These are phyloP conservation scores for Pugionium cornutum DNA, from an alignment of 345 rosid genomes.

Conservation along the genomic window DNA sequence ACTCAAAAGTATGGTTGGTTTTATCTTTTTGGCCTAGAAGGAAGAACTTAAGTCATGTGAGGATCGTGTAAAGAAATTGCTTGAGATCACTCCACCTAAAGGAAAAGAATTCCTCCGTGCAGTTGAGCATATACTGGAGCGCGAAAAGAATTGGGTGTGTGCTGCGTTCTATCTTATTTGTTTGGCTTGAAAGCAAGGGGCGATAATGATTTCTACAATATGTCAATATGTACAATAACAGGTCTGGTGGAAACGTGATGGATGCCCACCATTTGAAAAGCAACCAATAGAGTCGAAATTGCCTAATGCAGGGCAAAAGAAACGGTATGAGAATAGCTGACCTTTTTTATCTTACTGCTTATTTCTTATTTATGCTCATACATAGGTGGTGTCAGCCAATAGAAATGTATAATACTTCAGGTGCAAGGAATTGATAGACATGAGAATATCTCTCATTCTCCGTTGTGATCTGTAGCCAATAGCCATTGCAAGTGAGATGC, in stretches of 20 bases:
- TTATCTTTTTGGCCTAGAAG: slow-evolving; percentile 52
- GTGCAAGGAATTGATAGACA: slow-evolving; percentile 6
- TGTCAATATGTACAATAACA: slow-evolving; percentile 43
- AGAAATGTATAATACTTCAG: neutral
- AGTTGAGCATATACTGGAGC: slow-evolving; percentile 85
- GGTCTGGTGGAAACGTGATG: slow-evolving; percentile 99
- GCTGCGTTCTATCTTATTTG: slow-evolving; percentile 22
- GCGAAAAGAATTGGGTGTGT: slow-evolving; percentile 96
- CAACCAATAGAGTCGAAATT: slow-evolving; percentile 71
- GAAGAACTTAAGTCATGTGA: slow-evolving; percentile 87
- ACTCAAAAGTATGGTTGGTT: slow-evolving; percentile 9
- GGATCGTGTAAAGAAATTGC: slow-evolving; percentile 84
- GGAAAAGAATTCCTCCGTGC: slow-evolving; percentile 82
- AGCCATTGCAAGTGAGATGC: slow-evolving; percentile 9
- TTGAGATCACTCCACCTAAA: slow-evolving; percentile 93
- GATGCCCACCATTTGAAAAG: slow-evolving; percentile 94
- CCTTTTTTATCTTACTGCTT: slow-evolving; percentile 1
- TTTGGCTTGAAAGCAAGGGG: slow-evolving; percentile 9
- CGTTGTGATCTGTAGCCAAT: neutral
- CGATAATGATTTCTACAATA: slow-evolving; percentile 11
- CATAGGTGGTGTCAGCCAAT: slow-evolving; percentile 12
- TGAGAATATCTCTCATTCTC: slow-evolving; percentile 8
- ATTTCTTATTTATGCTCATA: neutral
- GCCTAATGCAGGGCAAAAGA: slow-evolving; percentile 62
- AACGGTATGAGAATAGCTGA: slow-evolving; percentile 53